Conservation (phyloP, 2,329 filamentous ascomycete genomes). For the Fusarium subglutinans region DNA sequence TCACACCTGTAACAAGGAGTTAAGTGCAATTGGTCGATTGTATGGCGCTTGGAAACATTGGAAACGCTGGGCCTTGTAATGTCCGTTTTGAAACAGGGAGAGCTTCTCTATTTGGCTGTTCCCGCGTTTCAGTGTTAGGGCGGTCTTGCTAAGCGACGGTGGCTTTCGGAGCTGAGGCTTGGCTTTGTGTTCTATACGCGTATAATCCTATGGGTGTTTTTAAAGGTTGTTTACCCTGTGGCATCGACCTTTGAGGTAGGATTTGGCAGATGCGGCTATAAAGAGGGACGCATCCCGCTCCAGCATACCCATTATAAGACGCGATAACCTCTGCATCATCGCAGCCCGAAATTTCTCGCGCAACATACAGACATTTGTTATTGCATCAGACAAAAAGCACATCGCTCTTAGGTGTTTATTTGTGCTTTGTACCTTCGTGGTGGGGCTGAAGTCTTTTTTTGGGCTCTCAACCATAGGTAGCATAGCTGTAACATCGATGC, state of each 20-base stretch:
- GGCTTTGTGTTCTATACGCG: neutral
- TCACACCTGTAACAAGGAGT: constrained; percentile 1
- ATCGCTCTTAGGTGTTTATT: too few species aligned
- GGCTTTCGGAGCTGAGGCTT: neutral
- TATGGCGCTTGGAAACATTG: neutral
- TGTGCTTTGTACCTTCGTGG: neutral
- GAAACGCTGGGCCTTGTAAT: constrained; percentile 4
- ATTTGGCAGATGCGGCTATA: neutral
- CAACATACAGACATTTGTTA: accelerated
- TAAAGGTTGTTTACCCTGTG: neutral
- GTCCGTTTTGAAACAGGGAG: constrained; percentile 21
- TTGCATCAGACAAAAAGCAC: accelerated
- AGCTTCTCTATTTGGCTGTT: constrained; percentile 8
- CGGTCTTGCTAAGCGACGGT: neutral
- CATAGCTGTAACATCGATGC: too few species aligned
- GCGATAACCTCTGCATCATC: neutral
- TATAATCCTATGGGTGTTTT: neutral
- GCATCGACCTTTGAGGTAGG: neutral
- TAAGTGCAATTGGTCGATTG: constrained; percentile 2
- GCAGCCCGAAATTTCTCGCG: accelerated
- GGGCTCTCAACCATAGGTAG: too few species aligned
- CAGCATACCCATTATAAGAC: neutral
- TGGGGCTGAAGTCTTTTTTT: too few species aligned
- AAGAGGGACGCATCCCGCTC: accelerated
- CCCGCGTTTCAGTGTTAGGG: constrained; percentile 6